A percentile compares a stretch with the other conserved stretches of the same genome.
phyloP scores from a whole-genome alignment of 108 stramenopile species.

The Conticribra guillardii region DNA sequence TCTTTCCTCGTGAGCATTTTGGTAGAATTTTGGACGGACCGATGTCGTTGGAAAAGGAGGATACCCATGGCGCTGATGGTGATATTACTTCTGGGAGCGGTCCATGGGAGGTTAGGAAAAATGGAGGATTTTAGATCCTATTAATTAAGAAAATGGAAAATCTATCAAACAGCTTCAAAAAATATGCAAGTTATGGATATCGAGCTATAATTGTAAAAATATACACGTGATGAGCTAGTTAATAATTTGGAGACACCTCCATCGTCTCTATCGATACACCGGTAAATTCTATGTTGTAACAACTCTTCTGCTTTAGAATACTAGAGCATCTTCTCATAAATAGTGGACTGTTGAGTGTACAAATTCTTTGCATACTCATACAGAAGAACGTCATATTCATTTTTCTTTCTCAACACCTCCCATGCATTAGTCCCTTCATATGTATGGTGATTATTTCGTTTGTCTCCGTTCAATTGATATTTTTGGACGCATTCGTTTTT shows the following conservation, averaged over 20 bases:
- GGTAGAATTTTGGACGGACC: slow-evolving; percentile 47
- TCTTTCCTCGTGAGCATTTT: slow-evolving; percentile 55
- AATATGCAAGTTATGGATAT: too few relatives aligned
- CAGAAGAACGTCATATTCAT: slow-evolving; percentile 43
- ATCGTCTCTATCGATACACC: too few relatives aligned
- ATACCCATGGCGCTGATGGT: not conserved
- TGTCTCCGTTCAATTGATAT: slow-evolving; percentile 24
- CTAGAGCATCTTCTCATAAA: slow-evolving; percentile 25
- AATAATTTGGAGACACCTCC: too few relatives aligned
- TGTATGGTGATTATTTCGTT: slow-evolving; percentile 30
- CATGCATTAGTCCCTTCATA: slow-evolving; percentile 38
- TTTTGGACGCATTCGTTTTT: slow-evolving; percentile 25
- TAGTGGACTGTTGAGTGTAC: slow-evolving; percentile 34
- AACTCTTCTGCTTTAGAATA: too few relatives aligned
- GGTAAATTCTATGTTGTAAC: too few relatives aligned
- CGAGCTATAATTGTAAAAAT: not conserved
- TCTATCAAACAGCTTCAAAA: too few relatives aligned
- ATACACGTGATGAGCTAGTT: too few relatives aligned
- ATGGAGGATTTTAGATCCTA: too few relatives aligned
- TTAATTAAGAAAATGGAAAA: too few relatives aligned
- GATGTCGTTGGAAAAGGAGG: not conserved
- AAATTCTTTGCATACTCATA: slow-evolving; percentile 46
- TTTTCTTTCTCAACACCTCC: slow-evolving; percentile 43
- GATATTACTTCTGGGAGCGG: not conserved
- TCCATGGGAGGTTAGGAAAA: not conserved